These are phyloP conservation scores for Singerocomus rubriflavus DNA, from an alignment of 1,284 basidiomycete genomes.

Conservation along the genomic window DNA sequence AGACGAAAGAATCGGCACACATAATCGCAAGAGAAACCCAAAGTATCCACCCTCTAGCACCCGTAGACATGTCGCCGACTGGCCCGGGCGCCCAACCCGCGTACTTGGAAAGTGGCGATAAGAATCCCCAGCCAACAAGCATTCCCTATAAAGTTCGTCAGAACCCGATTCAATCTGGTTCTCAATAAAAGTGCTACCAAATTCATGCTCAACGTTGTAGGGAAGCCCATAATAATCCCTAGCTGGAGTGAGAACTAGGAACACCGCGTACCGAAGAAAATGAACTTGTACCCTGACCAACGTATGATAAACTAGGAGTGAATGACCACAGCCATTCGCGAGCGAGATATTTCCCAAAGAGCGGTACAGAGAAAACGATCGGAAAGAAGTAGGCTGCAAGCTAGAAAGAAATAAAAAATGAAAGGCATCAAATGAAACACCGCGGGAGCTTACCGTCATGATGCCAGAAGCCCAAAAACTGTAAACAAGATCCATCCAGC, in stretches of 20 bases:
- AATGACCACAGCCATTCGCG: conserved; percentile 93
- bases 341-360: conserved; percentile 88
- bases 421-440: background rate
- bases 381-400: conserved; percentile 84
- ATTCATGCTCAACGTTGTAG: conserved; percentile 93
- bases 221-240: conserved; percentile 98
- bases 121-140: conserved; percentile 91
- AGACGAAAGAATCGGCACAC: conserved; percentile 87
- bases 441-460: conserved; percentile 60
- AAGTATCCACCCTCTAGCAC: conserved; percentile 90
- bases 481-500: conserved; percentile 71
- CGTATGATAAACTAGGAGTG: conserved; percentile 87
- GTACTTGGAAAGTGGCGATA: conserved; percentile 83
- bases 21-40: conserved; percentile 96
- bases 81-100: conserved; percentile 89
- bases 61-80: conserved; percentile 79
- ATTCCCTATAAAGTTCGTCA: conserved; percentile 61
- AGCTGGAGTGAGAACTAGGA: conserved; percentile 2
- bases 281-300: conserved; percentile 70
- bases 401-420: conserved; percentile 37
- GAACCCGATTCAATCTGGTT: background rate
- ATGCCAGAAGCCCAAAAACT: conserved; percentile 72
- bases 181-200: conserved; percentile 45
- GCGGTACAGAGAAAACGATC: conserved; percentile 84
- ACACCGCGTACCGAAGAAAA: background rate